Percentiles rank a stretch among this genome's conserved stretches.
Evolutionary conservation across 2,329 filamentous ascomycete species (phyloP).

Genomic region (Aspergillus japonicus): DNA sequence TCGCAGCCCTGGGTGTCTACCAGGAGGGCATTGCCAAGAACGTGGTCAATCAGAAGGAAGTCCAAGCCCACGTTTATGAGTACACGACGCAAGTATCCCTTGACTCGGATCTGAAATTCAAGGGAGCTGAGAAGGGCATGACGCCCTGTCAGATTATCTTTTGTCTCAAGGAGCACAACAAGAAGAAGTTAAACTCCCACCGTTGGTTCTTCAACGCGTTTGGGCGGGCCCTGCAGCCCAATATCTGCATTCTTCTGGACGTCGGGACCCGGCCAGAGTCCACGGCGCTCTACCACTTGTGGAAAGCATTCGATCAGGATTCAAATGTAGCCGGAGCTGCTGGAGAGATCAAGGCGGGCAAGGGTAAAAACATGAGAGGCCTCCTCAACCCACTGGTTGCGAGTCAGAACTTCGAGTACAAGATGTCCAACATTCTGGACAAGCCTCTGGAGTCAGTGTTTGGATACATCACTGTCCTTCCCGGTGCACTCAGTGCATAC

Average conservation of each 20-base stretch:
- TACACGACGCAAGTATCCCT: constrained; percentile 98
- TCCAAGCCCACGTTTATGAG: constrained; percentile 96
- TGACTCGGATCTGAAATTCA: constrained; percentile 95
- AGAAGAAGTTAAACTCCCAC: constrained; percentile 97
- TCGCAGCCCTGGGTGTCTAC: constrained; percentile 96
- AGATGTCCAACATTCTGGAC: constrained; percentile 98
- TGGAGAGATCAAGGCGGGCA: constrained; percentile 96
- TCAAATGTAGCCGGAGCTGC: constrained; percentile 96
- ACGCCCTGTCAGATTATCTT: constrained; percentile 98
- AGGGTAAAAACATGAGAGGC: constrained; percentile 78
- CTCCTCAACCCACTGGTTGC: constrained; percentile 92
- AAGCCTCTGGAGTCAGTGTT: constrained; percentile 97
- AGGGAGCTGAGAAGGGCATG: constrained; percentile 98
- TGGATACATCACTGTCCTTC: constrained; percentile 95
- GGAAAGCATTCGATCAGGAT: constrained; percentile 98
- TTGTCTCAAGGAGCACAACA: constrained; percentile 95
- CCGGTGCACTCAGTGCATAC: constrained; percentile 91
- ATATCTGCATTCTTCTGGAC: constrained; percentile 94
- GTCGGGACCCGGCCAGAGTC: constrained; percentile 89
- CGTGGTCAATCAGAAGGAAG: constrained; percentile 90
- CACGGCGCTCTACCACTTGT: constrained; percentile 93
- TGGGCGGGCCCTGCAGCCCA: constrained; percentile 85
- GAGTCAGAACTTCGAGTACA: constrained; percentile 99
- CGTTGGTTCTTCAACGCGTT: constrained; percentile 99
- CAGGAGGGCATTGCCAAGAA: constrained; percentile 99